These are phyloP conservation scores for Huntiella savannae DNA, from an alignment of 2,329 filamentous ascomycete species.

Conservation along the genomic window DNA sequence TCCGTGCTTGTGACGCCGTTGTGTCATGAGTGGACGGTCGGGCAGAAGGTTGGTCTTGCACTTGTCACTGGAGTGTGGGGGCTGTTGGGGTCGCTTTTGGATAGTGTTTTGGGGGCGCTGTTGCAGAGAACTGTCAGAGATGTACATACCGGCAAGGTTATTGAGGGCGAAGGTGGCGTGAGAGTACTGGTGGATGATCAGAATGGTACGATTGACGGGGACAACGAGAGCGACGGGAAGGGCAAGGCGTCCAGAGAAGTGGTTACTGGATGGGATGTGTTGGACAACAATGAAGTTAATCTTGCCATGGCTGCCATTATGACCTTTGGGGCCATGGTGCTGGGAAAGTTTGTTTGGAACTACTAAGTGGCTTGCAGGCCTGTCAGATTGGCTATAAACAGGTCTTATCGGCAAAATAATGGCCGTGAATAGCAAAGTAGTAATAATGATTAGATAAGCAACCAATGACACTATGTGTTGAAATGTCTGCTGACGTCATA, in stretches of 20 bases:
- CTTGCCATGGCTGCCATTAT: slow-evolving; percentile 72
- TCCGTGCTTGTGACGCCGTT: slow-evolving; percentile 51
- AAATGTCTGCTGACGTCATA: too few species aligned
- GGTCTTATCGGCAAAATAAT: too few species aligned
- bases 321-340: slow-evolving; percentile 57
- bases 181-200: slow-evolving; percentile 30
- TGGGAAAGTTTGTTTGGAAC: too few species aligned
- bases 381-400: slow-evolving; percentile 11
- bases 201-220: slow-evolving; percentile 13
- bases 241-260: slow-evolving; percentile 41
- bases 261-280: slow-evolving; percentile 49
- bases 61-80: slow-evolving; percentile 53
- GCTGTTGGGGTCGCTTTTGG: slow-evolving; percentile 59
- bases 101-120: slow-evolving; percentile 70
- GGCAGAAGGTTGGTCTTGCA: slow-evolving; percentile 28
- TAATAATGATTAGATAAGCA: slow-evolving; percentile 6
- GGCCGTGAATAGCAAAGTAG: too few species aligned
- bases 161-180: slow-evolving; percentile 65
- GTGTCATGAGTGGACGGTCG: slow-evolving; percentile 33
- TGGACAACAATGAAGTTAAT: slow-evolving; percentile 95
- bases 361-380: too few species aligned
- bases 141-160: slow-evolving; percentile 62
- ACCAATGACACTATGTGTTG: slow-evolving; percentile 4
- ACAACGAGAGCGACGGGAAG: slow-evolving; percentile 18
- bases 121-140: slow-evolving; percentile 79